These are phyloP conservation scores for Arthrocladium fulminans DNA, from an alignment of 2,329 filamentous ascomycete genomes.

Conservation along the genomic window DNA sequence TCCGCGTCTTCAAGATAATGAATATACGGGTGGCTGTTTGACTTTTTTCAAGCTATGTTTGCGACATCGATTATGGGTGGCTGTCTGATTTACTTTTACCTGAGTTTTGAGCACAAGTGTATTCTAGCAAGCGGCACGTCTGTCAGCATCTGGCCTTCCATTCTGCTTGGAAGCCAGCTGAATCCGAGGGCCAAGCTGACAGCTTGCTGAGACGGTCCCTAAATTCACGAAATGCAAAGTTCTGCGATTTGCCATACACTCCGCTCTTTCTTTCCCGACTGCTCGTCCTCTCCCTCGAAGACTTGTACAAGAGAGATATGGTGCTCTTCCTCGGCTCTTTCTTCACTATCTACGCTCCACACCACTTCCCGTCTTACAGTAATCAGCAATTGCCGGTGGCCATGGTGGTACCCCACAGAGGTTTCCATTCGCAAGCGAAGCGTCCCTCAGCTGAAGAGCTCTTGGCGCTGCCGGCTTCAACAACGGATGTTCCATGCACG, in stretches of 20 bases:
- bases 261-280: neutral
- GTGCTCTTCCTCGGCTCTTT: no score
- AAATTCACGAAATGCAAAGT: neutral
- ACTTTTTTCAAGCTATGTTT: conserved; percentile 1
- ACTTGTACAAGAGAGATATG: no score
- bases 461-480: neutral
- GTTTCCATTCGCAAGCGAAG: neutral
- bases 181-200: neutral
- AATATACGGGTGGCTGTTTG: conserved; percentile 7
- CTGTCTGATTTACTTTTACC: conserved; percentile 7
- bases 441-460: neutral
- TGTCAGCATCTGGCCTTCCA: neutral
- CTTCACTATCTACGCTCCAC: neutral
- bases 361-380: no score
- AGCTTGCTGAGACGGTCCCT: neutral
- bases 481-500: neutral
- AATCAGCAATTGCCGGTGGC: no score
- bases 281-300: no score
- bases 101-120: conserved; percentile 2
- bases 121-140: conserved; percentile 3
- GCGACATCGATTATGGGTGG: conserved; percentile 4
- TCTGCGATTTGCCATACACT: neutral
- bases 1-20: conserved; percentile 10
- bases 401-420: neutral
- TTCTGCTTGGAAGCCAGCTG: neutral